These are phyloP conservation scores for Blastobotrys apis DNA, from an alignment of 1,139 yeast species.

Conservation along the genomic window DNA sequence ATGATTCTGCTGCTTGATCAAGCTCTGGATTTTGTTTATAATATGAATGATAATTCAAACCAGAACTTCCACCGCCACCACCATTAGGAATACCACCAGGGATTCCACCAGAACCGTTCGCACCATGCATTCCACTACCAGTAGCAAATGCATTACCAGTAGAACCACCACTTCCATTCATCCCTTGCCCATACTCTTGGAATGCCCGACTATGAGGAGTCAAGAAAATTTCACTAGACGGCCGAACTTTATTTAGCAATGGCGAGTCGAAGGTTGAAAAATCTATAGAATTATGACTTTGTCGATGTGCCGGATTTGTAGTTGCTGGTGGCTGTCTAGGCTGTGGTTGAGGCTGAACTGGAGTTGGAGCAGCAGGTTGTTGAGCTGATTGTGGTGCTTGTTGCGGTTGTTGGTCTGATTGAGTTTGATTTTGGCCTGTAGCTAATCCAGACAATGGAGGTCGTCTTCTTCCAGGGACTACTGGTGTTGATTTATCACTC, in stretches of 20 bases:
- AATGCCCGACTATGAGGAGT: slow-evolving; percentile 18
- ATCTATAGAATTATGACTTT: slow-evolving; percentile 14
- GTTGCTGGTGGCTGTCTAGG: slow-evolving; percentile 1
- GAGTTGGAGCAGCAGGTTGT: neutral
- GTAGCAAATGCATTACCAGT: neutral
- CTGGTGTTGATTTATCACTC: neutral
- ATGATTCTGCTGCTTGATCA: slow-evolving; percentile 31
- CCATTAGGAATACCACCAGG: neutral
- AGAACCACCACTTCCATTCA: slow-evolving; percentile 1
- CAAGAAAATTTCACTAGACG: slow-evolving; percentile 29
- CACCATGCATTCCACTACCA: neutral
- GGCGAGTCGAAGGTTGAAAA: slow-evolving; percentile 25
- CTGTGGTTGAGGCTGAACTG: neutral
- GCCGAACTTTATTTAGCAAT: slow-evolving; percentile 26
- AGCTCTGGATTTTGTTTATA: slow-evolving; percentile 13
- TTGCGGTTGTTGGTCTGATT: neutral
- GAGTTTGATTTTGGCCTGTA: neutral
- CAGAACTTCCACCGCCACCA: neutral
- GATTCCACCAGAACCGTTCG: neutral
- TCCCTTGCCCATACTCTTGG: slow-evolving; percentile 2
- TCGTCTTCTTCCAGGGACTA: slow-evolving; percentile 3
- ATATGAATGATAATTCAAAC: neutral
- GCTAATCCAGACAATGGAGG: neutral
- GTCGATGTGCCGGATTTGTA: neutral
- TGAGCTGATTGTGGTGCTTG: slow-evolving; percentile 2